These are phyloP conservation scores for Rhytidiadelphus loreus DNA, from an alignment of 225 moss, liverwort and hornwort species.

Conservation along the genomic window DNA sequence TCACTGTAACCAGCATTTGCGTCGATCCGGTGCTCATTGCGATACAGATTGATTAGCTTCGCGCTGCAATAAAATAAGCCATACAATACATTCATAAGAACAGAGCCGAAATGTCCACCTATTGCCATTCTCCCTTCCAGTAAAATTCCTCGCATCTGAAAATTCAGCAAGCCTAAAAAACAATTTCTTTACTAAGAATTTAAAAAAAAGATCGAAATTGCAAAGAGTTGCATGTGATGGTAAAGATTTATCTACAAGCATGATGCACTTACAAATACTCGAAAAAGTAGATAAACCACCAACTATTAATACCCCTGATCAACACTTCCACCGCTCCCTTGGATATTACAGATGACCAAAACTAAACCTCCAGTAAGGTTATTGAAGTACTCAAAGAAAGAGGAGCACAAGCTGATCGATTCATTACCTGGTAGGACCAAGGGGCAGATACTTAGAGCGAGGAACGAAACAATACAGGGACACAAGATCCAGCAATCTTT, in stretches of 20 bases:
- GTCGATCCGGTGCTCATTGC: slow-evolving; percentile 89
- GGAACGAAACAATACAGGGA: slow-evolving; percentile 94
- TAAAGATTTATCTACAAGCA: background rate
- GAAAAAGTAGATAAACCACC: background rate
- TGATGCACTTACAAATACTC: background rate
- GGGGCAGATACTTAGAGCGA: slow-evolving; percentile 88
- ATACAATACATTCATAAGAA: background rate
- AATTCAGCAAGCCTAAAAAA: background rate
- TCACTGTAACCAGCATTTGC: slow-evolving; percentile 64
- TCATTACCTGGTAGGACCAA: slow-evolving; percentile 89
- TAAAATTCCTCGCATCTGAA: background rate
- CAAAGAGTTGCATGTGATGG: background rate
- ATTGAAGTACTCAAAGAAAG: background rate
- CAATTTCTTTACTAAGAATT: background rate
- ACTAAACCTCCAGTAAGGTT: background rate
- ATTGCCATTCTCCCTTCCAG: background rate
- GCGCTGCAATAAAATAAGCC: slow-evolving; percentile 45
- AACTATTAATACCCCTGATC: background rate
- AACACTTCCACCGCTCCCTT: background rate
- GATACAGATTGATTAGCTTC: slow-evolving; percentile 78
- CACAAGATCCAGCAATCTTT: slow-evolving; percentile 81
- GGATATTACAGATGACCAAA: background rate
- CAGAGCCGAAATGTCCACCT: background rate
- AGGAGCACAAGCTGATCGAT: background rate
- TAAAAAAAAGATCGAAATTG: background rate